Evolutionary conservation across 805 yeast genomes (phyloP), one percentile per base, ranked within the genome.

Genomic region (Clavispora carvajalis): DNA sequence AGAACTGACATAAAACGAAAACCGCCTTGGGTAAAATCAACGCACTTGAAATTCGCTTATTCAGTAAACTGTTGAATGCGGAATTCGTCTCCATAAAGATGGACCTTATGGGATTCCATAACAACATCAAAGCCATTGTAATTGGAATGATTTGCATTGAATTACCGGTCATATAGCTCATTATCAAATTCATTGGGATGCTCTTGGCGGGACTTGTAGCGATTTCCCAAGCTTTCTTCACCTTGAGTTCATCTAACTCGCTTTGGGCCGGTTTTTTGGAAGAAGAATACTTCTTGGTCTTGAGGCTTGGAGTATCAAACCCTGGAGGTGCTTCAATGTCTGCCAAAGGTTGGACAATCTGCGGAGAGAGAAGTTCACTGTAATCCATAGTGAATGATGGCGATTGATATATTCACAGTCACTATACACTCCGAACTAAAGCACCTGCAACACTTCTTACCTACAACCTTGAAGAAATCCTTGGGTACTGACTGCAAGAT

Each of bases 111-210:
- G 97, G 93, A 35, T 79, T 80, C 48, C 85, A 74, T 48, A 93
- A 78, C 51, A 91, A 68, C 87, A 83, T 87, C 22, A 85, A 59
- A 0, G 95, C 83, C 85, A 89, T 90, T 65, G 89, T 82, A 35
- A 91, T 84, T 3, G 97, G 93, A 47, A 91, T 88, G 49, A 91
- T 73, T 54, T 93, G 98, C 21, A 93, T 66, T 3, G 95, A 77
- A 53, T 84, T 83, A 23, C 98, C 98, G 0, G 96, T 80, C 87
- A 91, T 86, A 60, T 87, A 93, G 45, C 88, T 80, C 95, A 91
- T 87, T 36, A 87, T 67, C 37, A 85, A 60, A 55, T 87, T 93
- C 95, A 88, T 85, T 7, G 97, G 95, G n/a, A 93, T 74, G 15
- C 60, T 54, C 57, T 89, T 91, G 2, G 88, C 85, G 0, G 97